Evolutionary conservation across 164 flowering plant genomes (phyloP), one percentile per base, ranked within the genome.

Genomic region (Taxillus chinensis): DNA sequence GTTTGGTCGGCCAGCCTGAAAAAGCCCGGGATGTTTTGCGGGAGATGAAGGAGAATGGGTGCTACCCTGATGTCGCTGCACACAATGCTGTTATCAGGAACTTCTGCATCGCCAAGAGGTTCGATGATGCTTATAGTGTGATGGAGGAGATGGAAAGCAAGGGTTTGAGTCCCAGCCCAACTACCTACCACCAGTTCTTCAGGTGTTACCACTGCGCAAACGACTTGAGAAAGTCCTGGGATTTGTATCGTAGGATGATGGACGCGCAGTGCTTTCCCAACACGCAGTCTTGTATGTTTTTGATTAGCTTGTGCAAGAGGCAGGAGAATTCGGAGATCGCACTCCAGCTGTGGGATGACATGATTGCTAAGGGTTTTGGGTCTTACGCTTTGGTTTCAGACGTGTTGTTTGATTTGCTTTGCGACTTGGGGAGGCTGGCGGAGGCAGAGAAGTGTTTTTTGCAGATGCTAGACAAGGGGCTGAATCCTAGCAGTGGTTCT

Each of bases 281-380:
- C 60, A 89, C 95, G 0, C 98, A 91, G 69, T 79, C 95, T 39
- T 89, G 98, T 69, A 86, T 89, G 95, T 92, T 92, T 64, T 69
- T 92, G 58, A 70, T 86, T n/a, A 76, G 83, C 70, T 71, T 92
- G 81, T 82, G 75, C 62, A 80, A 70, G 67, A 81, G 79, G 82
- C 88, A 83, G 16, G 96, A 92, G 79, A 82, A 85, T 68, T 87
- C 83, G 63, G 90, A 82, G 17, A 79, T 87, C 86, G 95, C 95
- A 0, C 75, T 92, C 58, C 59, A 59, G 61, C 68, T 92, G 55
- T 92, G 98, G 98, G 74, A 75, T 68, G 95, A 87, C 66, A 92
- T 92, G 98, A 81, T 92, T 64, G 84, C 80, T 68, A 89, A 82
- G 71, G 96, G 86, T 45, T 92, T 92, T 71, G 96, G 98, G 61